Percentiles rank a stretch among this genome's conserved stretches.
These are phyloP conservation scores for Colletotrichum lindemuthianum DNA, from an alignment of 2,329 filamentous ascomycete species.

Conservation along the genomic window DNA sequence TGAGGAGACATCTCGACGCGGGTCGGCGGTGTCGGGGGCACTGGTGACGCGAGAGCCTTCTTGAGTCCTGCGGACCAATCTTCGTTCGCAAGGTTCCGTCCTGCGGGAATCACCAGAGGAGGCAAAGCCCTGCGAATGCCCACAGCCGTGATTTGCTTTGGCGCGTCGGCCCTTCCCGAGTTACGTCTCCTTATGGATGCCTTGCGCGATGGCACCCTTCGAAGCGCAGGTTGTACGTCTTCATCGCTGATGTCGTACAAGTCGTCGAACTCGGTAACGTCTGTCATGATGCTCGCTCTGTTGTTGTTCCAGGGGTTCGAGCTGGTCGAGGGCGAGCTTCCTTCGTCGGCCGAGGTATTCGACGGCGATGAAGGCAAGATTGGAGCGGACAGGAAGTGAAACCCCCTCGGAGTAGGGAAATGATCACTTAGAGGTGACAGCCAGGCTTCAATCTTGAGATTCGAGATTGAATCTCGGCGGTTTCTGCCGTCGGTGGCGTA, in stretches of 20 bases:
- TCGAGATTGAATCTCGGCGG: constrained; percentile 45
- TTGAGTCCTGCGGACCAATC: constrained; percentile 56
- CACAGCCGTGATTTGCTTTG: constrained; percentile 42
- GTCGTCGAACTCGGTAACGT: constrained; percentile 82
- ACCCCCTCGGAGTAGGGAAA: constrained; percentile 77
- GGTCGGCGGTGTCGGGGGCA: constrained; percentile 71
- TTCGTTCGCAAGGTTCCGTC: constrained; percentile 47
- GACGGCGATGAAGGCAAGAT: constrained; percentile 71
- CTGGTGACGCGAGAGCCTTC: constrained; percentile 65
- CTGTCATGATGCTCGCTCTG: constrained; percentile 69
- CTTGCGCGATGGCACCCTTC: constrained; percentile 40
- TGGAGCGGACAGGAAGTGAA: constrained; percentile 71
- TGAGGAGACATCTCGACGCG: constrained; percentile 81
- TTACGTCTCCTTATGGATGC: constrained; percentile 54
- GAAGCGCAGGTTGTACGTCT: constrained; percentile 59
- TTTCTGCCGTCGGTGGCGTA: constrained; percentile 38
- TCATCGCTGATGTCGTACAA: constrained; percentile 88
- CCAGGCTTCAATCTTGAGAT: constrained; percentile 67
- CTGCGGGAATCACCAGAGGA: constrained; percentile 63
- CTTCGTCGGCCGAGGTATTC: constrained; percentile 60
- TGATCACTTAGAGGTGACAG: constrained; percentile 69
- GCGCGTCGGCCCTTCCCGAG: constrained; percentile 41
- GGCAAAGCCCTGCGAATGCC: constrained; percentile 51
- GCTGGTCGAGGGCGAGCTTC: constrained; percentile 63
- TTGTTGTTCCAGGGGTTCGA: constrained; percentile 70